A percentile compares a stretch with the other conserved stretches of the same genome.
Evolutionary conservation across 1,139 yeast genomes (phyloP).

Genomic region (Meyerozyma smithsonii): DNA sequence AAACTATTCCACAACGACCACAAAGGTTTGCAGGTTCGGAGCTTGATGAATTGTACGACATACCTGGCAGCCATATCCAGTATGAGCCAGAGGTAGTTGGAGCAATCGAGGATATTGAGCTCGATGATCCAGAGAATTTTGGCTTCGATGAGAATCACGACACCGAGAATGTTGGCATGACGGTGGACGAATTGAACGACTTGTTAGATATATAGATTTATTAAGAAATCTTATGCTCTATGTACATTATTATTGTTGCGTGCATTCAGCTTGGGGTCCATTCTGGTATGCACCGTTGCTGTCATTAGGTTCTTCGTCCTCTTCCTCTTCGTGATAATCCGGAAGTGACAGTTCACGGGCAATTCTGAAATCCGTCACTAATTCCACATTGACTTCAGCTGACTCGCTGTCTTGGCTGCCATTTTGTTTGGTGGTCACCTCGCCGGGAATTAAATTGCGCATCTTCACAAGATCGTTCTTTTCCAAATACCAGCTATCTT

Average conservation of each 20-base stretch:
- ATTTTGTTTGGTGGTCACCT: slow-evolving; percentile 17
- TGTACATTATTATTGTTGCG: slow-evolving; percentile 28
- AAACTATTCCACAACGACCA: slow-evolving; percentile 21
- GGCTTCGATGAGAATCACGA: slow-evolving; percentile 14
- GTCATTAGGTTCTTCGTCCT: slow-evolving; percentile 13
- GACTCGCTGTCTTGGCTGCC: slow-evolving; percentile 18
- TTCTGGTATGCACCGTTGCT: slow-evolving; percentile 8
- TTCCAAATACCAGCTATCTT: slow-evolving; percentile 74
- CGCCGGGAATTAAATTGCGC: slow-evolving; percentile 51
- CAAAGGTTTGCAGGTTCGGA: not conserved
- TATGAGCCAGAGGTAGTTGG: slow-evolving; percentile 5
- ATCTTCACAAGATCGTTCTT: slow-evolving; percentile 53
- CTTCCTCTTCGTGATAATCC: slow-evolving; percentile 25
- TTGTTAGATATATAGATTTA: slow-evolving; percentile 28
- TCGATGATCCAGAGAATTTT: slow-evolving; percentile 7
- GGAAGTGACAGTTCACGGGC: slow-evolving; percentile 30
- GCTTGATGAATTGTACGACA: not conserved
- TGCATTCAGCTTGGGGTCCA: slow-evolving; percentile 34
- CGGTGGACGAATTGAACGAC: slow-evolving; percentile 30
- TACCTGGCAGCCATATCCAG: not conserved
- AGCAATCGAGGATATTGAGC: slow-evolving; percentile 9
- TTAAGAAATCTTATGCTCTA: slow-evolving; percentile 5
- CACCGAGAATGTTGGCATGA: slow-evolving; percentile 24
- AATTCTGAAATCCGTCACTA: slow-evolving; percentile 37
- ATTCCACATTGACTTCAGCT: slow-evolving; percentile 37